Base-by-base conservation (phyloP, 805 yeast species). In the Ogataea salicorniae region DNA sequence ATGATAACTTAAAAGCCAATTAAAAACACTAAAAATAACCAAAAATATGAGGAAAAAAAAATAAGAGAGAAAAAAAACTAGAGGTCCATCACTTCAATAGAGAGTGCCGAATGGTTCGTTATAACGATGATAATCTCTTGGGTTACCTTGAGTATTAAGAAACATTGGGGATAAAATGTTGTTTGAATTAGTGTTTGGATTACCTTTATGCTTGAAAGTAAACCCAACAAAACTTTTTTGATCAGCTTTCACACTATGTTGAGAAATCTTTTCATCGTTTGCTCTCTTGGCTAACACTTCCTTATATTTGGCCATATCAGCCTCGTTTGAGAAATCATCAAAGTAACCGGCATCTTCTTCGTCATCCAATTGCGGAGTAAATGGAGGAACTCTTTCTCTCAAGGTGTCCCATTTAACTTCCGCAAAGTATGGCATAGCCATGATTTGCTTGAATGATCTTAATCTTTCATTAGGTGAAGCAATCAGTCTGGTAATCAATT, bases 281-380 rank as follows among this genome's bases (percentile, higher is more conserved):
- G 79, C 87, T 59, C 89, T 89, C 69, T 96, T 86, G 53, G 92
- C 95, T 74, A 94, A 83, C 14, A 94, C 99, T 60, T 94, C 99
- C 60, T 94, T 92, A 71, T 94, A 94, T 66, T 94, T 91, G 52
- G 92, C 94, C 98, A 94, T 90, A 65, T 92, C 96, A 41, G 87
- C 90, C 64, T 92, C 98, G 66, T 90, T 94, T 49, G 88, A 88
- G 66, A 94, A 94, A 67, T 94, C 99, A 69, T 94, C 99, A 64
- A 94, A 94, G 69, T 94, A 94, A 1, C 99, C 99, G 0, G 98
- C 98, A 69, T 94, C 99, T 53, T 90, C 94, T 60, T 94, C 99
- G 51, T 90, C 87, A 63, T 94, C 98, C 54, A 94, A 75, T 59
- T 95, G 97, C 3, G 99, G 99, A 17, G 94, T 87, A 66, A 94